Evolutionary conservation across 192 early-diverging fungal species (phyloP).

Genomic region (Coemansia biformis): DNA sequence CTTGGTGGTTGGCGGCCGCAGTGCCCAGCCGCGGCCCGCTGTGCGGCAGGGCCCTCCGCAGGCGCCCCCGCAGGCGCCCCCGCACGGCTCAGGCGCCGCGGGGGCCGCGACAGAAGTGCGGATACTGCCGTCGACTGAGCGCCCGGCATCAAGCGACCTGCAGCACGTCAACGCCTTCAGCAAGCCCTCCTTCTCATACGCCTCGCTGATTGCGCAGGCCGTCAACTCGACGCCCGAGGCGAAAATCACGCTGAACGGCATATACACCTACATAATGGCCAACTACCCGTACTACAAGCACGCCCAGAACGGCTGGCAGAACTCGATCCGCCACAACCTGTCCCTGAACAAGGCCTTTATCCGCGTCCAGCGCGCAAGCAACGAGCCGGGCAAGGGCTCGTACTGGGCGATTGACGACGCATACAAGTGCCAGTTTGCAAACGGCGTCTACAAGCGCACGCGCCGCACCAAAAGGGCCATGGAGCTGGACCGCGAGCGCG

Average conservation of each 20-base stretch:
- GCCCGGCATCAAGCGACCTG: conserved; percentile 8
- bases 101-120: too few relatives aligned
- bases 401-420: conserved; percentile 87
- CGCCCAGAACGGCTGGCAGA: conserved; percentile 90
- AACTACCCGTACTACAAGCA: conserved; percentile 85
- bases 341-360: conserved; percentile 94
- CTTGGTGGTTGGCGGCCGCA: too few relatives aligned
- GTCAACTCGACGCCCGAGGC: conserved; percentile 69
- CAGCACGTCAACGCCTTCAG: conserved; percentile 1
- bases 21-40: too few relatives aligned
- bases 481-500: conserved; percentile 37
- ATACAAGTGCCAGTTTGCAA: conserved; percentile 60
- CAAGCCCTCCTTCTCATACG: conserved; percentile 86
- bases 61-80: too few relatives aligned
- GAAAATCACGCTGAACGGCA: conserved; percentile 79
- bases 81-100: too few relatives aligned
- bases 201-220: conserved; percentile 83
- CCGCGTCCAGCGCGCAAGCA: conserved; percentile 74
- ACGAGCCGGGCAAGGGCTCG: conserved; percentile 89
- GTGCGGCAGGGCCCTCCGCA: background rate
- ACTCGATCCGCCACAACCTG: conserved; percentile 94
- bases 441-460: conserved; percentile 67
- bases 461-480: conserved; percentile 52
- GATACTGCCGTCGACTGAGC: conserved; percentile 40
- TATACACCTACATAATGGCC: conserved; percentile 78